These are phyloP conservation scores for Yamadazyma sp. DNA, from an alignment of 1,139 yeast genomes.

Conservation along the genomic window DNA sequence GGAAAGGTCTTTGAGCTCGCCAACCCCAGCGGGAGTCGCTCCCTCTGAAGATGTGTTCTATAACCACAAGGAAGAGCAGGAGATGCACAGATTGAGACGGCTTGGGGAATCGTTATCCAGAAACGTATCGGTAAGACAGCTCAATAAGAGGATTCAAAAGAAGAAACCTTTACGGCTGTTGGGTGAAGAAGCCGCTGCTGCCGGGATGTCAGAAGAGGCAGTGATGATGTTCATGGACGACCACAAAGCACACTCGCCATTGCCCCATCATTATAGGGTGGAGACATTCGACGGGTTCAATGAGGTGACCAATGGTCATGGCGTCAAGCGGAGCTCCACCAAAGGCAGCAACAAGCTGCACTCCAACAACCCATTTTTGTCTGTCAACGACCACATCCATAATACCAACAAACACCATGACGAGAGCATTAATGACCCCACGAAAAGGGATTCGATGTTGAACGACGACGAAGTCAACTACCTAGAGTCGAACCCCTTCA, in stretches of 20 bases:
- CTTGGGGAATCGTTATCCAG: constrained; percentile 34
- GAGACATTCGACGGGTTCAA: constrained; percentile 16
- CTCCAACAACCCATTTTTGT: constrained; percentile 5
- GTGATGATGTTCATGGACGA: constrained; percentile 16
- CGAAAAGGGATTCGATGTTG: constrained; percentile 21
- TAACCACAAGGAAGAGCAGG: constrained; percentile 22
- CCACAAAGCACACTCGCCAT: constrained; percentile 17
- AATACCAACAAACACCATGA: too few species aligned
- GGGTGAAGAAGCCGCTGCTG: constrained; percentile 7
- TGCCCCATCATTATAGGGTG: constrained; percentile 18
- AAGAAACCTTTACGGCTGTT: constrained; percentile 7
- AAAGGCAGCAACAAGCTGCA: neutral
- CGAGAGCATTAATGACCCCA: neutral
- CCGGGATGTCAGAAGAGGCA: constrained; percentile 17
- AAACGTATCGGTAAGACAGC: constrained; percentile 27
- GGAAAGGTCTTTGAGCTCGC: too few species aligned
- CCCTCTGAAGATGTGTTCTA: constrained; percentile 8
- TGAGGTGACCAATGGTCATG: neutral
- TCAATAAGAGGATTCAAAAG: constrained; percentile 14
- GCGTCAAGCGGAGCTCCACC: neutral
- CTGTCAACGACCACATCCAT: neutral
- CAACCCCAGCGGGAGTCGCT: neutral
- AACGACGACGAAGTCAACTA: constrained; percentile 30
- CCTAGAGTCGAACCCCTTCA: constrained; percentile 19
- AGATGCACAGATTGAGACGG: constrained; percentile 22